Evolutionary conservation across 768 basidiomycete genomes (phyloP), one percentile per base, ranked within the genome.

Genomic region (Clitopilus hobsonii): DNA sequence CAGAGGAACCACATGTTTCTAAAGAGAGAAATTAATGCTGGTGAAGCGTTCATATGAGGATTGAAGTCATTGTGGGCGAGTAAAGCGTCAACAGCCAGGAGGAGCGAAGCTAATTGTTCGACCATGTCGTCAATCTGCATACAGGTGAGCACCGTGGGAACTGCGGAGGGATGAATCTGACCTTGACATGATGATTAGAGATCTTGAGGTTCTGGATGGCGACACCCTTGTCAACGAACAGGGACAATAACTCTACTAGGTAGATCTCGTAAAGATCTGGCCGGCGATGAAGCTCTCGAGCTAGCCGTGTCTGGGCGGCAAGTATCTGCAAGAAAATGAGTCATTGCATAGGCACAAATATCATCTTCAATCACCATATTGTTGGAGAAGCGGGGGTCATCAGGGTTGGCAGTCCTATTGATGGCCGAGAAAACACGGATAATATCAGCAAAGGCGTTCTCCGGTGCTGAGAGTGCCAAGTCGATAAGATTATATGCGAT

Each of bases 1-100:
- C 91, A 94, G 18, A 98, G 71, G 70, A 95, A 94, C 96, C 96
- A 99, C 71, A 94, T 78, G 63, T 92, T 94, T 41, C 94, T 83
- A 80, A 97, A 98, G 20, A 93, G 74, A 4, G 84, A 74, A 10
- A 88, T 84, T 11, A 92, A 66, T 22, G 84, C 84, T 4, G 83
- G 65, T 0, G 85, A 76, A 18, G 84, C 70, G 24, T 77, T 69
- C 16, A 75, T 52, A 28, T 84, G 79, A 1, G 88, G 83, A 45
- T 79, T 76, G 67, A 89, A 90, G 56, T 86, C 83, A 13, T 70
- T 61, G 61, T 94, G 91, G 28, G 78, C 72, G 22, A 99, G 78
- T 22, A 97, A 79, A 0, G 91, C 88, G 64, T 96, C 94, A 54
- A 99, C 92, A 1, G 95, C 92, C 22, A 97, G 83, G 29, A 98